phyloP scores from a whole-genome alignment of 2,329 filamentous ascomycete genomes.

The Colletotrichum salicis region DNA sequence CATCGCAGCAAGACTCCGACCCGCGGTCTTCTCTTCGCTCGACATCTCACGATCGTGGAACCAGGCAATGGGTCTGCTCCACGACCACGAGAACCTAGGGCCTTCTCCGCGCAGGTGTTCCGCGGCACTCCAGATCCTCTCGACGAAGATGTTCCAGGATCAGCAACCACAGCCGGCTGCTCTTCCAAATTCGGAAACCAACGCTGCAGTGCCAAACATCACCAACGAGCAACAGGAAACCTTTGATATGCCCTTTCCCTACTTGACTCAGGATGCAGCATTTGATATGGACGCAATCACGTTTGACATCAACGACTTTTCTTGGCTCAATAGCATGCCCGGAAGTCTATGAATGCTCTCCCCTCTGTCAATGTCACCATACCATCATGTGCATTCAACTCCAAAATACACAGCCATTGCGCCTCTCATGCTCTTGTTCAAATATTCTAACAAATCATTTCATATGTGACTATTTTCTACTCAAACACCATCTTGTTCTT shows the following conservation, averaged over 20 bases:
- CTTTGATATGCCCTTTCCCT: constrained; percentile 26
- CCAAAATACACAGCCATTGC: not conserved
- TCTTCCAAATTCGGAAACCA: not conserved
- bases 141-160: constrained; percentile 45
- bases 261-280: constrained; percentile 13
- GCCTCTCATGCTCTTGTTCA: not conserved
- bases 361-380: too few species aligned
- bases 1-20: constrained; percentile 48
- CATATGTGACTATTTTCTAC: constrained; percentile 16
- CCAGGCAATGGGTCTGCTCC: constrained; percentile 46
- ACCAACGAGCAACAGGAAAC: constrained; percentile 13
- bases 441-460: not conserved
- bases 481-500: constrained; percentile 53
- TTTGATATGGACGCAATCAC: constrained; percentile 42
- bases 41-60: constrained; percentile 46
- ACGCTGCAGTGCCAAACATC: not conserved
- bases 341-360: constrained; percentile 41
- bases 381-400: not conserved
- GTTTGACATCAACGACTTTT: constrained; percentile 46
- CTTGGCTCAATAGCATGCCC: constrained; percentile 47
- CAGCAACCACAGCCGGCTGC: constrained; percentile 27
- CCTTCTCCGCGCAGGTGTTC: constrained; percentile 47
- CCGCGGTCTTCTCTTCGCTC: constrained; percentile 42
- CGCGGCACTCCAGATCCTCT: constrained; percentile 47
- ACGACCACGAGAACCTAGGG: constrained; percentile 47